Base-by-base conservation (phyloP, 208 protist genomes). In the Trypanosoma theileri region DNA sequence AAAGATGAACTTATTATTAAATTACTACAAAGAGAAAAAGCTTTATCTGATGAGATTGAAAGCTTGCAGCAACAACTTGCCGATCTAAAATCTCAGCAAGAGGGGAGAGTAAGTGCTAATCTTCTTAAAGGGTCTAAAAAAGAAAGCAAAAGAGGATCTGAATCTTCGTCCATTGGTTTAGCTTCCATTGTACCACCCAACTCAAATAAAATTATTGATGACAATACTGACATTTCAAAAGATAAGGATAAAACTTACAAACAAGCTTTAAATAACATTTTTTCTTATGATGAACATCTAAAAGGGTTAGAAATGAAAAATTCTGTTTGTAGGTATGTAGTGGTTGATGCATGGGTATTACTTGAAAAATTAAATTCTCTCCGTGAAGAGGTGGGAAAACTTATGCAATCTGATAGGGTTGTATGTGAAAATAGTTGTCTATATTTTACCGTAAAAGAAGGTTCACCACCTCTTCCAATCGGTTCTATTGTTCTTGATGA, bases 401-500 rank as follows among this genome's bases (percentile, higher is more conserved):
- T 54, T 46, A 22, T 70, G 0, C 44, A n/a, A 22, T 56, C 44
- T 24, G 52, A 50, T 46, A 44, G 56, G 31, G 4, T 62, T 16
- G 35, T 19, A 8, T 19, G 54, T 35, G 17, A 70, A 70, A 56
- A 62, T 48, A 55, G 40, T 50, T 63, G 13, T 55, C 35, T 63
- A 55, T 70, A 70, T 50, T 70, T 70, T 55, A 46, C 22, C 24
- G 65, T 45, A 40, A 22, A 70, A 35, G 26, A 62, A 17, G 54
- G 21, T 56, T n/a, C 21, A 61, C 0, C 24, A 51, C 56, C 65
- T 62, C 16, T 70, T 40, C 65, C 45, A 17, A 60, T 62, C 52
- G 65, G 44, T 11, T 55, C 55, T 61, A 70, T 70, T 31, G 54
- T n/a, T 9, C 41, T 48, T 28, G 9, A 54, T 55, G 65, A 70